Conservation (phyloP, 2,329 filamentous ascomycete genomes). For the Ceratocystis variospora region DNA sequence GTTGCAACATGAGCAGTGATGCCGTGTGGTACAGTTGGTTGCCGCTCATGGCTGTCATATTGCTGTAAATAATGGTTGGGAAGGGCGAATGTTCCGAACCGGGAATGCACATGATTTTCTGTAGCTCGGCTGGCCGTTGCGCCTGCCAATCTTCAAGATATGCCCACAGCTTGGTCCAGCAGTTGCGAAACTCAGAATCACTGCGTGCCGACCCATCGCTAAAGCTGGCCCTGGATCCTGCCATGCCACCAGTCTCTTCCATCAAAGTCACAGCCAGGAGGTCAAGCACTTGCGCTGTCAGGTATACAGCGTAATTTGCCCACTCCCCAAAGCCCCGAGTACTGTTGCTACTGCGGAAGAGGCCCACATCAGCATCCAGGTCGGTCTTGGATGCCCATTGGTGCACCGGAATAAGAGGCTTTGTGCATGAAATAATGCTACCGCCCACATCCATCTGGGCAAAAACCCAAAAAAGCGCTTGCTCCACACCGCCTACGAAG, state of each 20-base stretch:
- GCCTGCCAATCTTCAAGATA: slow-evolving; percentile 32
- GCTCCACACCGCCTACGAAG: slow-evolving; percentile 35
- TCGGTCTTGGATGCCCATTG: slow-evolving; percentile 31
- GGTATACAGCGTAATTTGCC: slow-evolving; percentile 37
- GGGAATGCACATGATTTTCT: slow-evolving; percentile 27
- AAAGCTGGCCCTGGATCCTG: slow-evolving; percentile 8
- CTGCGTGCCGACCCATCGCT: slow-evolving; percentile 19
- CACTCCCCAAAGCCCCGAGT: slow-evolving; percentile 32
- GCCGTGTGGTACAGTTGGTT: slow-evolving; percentile 43
- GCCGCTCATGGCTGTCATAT: slow-evolving; percentile 38
- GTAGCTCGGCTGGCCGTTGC: slow-evolving; percentile 27
- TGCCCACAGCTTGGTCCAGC: slow-evolving; percentile 30
- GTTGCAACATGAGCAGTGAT: slow-evolving; percentile 37
- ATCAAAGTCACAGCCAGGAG: slow-evolving; percentile 25
- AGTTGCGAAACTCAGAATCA: slow-evolving; percentile 23
- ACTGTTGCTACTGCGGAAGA: slow-evolving; percentile 26
- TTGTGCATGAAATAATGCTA: slow-evolving; percentile 38
- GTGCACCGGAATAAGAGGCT: slow-evolving; percentile 35
- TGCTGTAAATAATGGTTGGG: slow-evolving; percentile 37
- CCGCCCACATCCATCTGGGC: slow-evolving; percentile 42
- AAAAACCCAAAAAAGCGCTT: slow-evolving; percentile 42
- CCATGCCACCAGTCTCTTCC: slow-evolving; percentile 18
- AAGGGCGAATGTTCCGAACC: slow-evolving; percentile 35
- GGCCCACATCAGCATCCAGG: slow-evolving; percentile 25
- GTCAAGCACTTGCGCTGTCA: slow-evolving; percentile 33